phyloP scores from a whole-genome alignment of 2,329 filamentous ascomycete species.

The Talaromyces sp. region DNA sequence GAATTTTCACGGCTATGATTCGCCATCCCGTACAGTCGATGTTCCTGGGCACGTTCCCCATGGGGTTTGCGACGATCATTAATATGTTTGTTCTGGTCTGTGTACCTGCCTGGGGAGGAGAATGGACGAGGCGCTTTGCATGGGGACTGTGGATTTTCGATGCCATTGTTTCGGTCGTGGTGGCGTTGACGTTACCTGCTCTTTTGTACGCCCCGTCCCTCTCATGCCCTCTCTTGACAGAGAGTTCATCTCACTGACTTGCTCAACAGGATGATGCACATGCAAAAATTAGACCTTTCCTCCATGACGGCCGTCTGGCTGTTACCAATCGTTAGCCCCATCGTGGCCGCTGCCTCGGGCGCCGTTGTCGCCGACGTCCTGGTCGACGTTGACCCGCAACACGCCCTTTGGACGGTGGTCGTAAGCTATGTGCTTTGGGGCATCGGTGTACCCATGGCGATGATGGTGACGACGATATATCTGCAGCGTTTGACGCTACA shows the following conservation, averaged over 20 bases:
- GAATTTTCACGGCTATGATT: conserved; percentile 64
- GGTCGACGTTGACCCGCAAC: conserved; percentile 43
- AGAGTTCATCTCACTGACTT: conserved; percentile 45
- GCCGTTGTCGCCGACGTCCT: conserved; percentile 60
- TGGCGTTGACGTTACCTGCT: conserved; percentile 55
- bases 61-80: conserved; percentile 66
- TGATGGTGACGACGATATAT: conserved; percentile 65
- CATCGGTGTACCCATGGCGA: conserved; percentile 58
- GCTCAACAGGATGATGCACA: conserved; percentile 9
- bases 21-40: conserved; percentile 63
- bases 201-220: background rate
- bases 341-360: conserved; percentile 64
- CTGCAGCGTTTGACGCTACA: conserved; percentile 65
- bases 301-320: conserved; percentile 65
- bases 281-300: conserved; percentile 44
- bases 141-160: conserved; percentile 61
- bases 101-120: conserved; percentile 55
- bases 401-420: conserved; percentile 61
- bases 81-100: conserved; percentile 62
- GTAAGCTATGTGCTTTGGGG: conserved; percentile 69
- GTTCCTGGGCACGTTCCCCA: conserved; percentile 65
- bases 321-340: conserved; percentile 63
- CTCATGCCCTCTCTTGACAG: background rate
- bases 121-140: conserved; percentile 53
- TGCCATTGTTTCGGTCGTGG: conserved; percentile 50